Evolutionary conservation across 148 eudicot species (phyloP), one percentile per base, ranked within the genome.

Genomic region (Hydrangea macrophylla): DNA sequence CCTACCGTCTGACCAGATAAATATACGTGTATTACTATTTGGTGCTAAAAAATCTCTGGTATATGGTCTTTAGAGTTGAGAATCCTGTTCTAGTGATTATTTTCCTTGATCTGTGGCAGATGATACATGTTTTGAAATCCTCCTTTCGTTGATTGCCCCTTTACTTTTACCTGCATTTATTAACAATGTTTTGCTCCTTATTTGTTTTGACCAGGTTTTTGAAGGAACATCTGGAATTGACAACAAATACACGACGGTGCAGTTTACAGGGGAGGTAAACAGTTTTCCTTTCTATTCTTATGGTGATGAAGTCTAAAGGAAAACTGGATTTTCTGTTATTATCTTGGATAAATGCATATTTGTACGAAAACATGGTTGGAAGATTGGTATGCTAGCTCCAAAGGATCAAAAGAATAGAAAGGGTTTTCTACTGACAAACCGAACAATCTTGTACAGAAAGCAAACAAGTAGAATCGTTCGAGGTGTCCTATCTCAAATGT

Each of bases 191-290:
- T 60, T 61, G 42, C 51, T 55, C 12, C 8, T 39, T 45, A 28
- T 55, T 28, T 65, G 23, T 13, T 56, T 60, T 58, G 68, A 68
- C 69, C 78, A 94, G 99, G 99, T 94, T 58, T 94, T 94, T 80
- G 97, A 94, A 85, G 99, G 97, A 75, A 93, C 98, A 54, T 90
- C 97, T 84, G 97, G 99, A 72, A 94, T 94, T 62, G 99, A 94
- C 76, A 94, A 87, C 86, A 94, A 94, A 70, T 94, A 80, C 78
- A 94, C 99, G 73, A 94, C 98, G 3, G 97, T 94, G 72, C 95
- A 90, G 73, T 93, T 93, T 70, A 93, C 98, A 37, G 96, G 98
- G 65, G 96, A 93, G 95, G 98, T 94, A 88, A 69, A 70, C 15
- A n/a, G 18, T 70, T 31, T 33, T 23, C 28, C 69, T 55, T 2